phyloP scores from a whole-genome alignment of 257 asterid genomes.

The Solanum sejunctum region DNA sequence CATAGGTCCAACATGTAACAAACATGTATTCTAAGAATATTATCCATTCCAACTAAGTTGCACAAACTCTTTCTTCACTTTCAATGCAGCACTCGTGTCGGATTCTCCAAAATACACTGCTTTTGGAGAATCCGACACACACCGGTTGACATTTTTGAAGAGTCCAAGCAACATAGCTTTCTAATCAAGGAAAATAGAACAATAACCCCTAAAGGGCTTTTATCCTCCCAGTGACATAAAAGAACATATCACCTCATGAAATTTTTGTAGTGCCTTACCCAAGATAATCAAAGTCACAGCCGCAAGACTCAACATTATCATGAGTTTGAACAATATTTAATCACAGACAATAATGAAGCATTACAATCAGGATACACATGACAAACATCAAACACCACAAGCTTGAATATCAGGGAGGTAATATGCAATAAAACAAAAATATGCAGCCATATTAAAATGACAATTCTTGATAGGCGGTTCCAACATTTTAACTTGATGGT shows the following conservation, averaged over 20 bases:
- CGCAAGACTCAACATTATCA: neutral
- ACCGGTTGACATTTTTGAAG: too few species aligned
- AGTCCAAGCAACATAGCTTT: neutral
- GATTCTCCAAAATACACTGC: too few species aligned
- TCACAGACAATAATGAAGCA: neutral
- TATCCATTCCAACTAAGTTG: neutral
- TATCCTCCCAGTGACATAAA: neutral
- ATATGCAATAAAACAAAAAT: neutral
- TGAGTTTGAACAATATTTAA: neutral
- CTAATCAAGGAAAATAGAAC: neutral
- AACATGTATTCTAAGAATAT: neutral
- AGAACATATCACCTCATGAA: neutral
- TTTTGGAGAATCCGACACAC: too few species aligned
- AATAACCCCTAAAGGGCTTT: neutral
- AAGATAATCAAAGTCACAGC: neutral
- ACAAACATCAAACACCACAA: neutral
- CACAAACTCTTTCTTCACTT: too few species aligned
- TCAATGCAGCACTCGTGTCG: too few species aligned
- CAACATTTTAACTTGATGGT: too few species aligned
- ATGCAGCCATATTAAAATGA: neutral
- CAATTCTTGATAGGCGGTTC: too few species aligned
- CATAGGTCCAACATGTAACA: neutral
- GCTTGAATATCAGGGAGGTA: neutral
- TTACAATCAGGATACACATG: neutral
- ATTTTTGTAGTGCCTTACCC: neutral